These are phyloP conservation scores for Diaporthe amygdali DNA, from an alignment of 2,329 filamentous ascomycete species.

Conservation along the genomic window DNA sequence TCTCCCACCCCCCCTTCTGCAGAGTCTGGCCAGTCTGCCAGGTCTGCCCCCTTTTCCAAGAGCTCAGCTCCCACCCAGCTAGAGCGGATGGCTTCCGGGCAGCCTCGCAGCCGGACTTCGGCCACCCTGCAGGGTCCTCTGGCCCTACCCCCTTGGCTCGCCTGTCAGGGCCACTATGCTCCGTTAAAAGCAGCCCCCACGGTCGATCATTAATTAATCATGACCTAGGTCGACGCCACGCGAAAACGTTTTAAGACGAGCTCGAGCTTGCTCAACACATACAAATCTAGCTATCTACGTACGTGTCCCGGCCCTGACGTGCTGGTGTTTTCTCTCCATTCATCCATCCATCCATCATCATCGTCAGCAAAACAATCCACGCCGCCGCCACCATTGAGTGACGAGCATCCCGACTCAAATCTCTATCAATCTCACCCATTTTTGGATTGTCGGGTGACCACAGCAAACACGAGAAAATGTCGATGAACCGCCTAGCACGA, in stretches of 20 bases:
- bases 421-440: background rate
- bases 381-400: background rate
- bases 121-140: background rate
- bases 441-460: background rate
- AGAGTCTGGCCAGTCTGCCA: background rate
- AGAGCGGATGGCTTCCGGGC: background rate
- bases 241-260: slow-evolving; percentile 7
- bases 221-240: slow-evolving; percentile 14
- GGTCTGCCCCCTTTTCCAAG: background rate
- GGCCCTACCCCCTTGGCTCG: background rate
- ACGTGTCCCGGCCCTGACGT: background rate
- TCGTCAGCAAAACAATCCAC: background rate
- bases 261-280: background rate
- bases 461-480: background rate
- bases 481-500: slow-evolving; percentile 4
- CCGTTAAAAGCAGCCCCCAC: slow-evolving; percentile 14
- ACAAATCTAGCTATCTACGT: background rate
- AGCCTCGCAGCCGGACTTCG: background rate
- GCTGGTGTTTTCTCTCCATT: background rate
- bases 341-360: background rate
- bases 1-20: too few species aligned
- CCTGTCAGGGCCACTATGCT: slow-evolving; percentile 7
- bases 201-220: slow-evolving; percentile 16
- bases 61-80: background rate
- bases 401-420: background rate